Percentiles rank a stretch among this genome's conserved stretches.
phyloP scores from a whole-genome alignment of 2,329 filamentous ascomycete species.

The Calycina marina region DNA sequence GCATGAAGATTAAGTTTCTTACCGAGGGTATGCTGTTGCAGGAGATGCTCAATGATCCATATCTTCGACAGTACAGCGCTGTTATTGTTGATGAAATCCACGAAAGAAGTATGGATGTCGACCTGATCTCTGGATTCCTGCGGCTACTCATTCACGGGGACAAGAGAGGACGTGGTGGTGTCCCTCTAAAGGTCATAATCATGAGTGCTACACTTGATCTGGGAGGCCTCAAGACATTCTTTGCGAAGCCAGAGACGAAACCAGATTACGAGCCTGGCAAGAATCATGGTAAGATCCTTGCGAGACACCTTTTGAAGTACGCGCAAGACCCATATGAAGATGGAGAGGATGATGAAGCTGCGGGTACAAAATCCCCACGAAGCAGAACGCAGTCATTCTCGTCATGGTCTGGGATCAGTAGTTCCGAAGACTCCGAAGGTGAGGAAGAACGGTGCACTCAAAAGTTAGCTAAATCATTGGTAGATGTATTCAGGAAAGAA shows the following conservation, averaged over 20 bases:
- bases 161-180: conserved; percentile 49
- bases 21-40: conserved; percentile 95
- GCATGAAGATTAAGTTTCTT: conserved; percentile 81
- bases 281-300: conserved; percentile 14
- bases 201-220: conserved; percentile 97
- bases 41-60: conserved; percentile 76
- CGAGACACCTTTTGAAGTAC: conserved; percentile 10
- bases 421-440: background rate
- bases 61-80: conserved; percentile 72
- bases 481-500: background rate
- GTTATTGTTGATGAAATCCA: conserved; percentile 94
- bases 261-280: conserved; percentile 20
- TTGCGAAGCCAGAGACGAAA: conserved; percentile 27
- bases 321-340: conserved; percentile 4
- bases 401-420: background rate
- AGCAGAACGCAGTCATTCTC: background rate
- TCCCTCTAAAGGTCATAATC: conserved; percentile 74
- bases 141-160: conserved; percentile 56
- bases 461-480: background rate
- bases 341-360: background rate
- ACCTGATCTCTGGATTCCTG: conserved; percentile 78
- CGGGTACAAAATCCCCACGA: background rate
- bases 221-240: conserved; percentile 63
- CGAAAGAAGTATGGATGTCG: conserved; percentile 87
- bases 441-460: background rate